These are phyloP conservation scores for slime mould (Dictyostelium discoideum) DNA, from an alignment of 78 protist genomes.

Conservation along the genomic window dicty_2.7 NC_007091.3:2526001-2526500, in stretches of 20 bases:
- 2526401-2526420: not conserved
- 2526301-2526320: slow-evolving; percentile 25
- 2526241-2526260: slow-evolving; percentile 66
- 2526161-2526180: slow-evolving; percentile 8
- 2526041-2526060: slow-evolving; percentile 56
- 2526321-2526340: not conserved
- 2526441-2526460: slow-evolving; percentile 6
- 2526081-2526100: slow-evolving; percentile 48
- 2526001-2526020: slow-evolving; percentile 23
- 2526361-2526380: not conserved
- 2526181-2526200: slow-evolving; percentile 60
- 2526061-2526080: slow-evolving; percentile 79
- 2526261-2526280: slow-evolving; percentile 5
- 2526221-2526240: slow-evolving; percentile 56
- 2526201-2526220: slow-evolving; percentile 36
- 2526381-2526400: too few relatives aligned
- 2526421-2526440: slow-evolving; percentile 33
- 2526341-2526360: not conserved
- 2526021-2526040: slow-evolving; percentile 85
- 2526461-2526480: slow-evolving; percentile 85
- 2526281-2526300: slow-evolving; percentile 20
- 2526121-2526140: not conserved
- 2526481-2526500: slow-evolving; percentile 87
- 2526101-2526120: not conserved
- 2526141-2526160: not conserved